Base-by-base conservation (phyloP, 139 green algal genomes). In the Chlamydomonas sphaeroides region DNA sequence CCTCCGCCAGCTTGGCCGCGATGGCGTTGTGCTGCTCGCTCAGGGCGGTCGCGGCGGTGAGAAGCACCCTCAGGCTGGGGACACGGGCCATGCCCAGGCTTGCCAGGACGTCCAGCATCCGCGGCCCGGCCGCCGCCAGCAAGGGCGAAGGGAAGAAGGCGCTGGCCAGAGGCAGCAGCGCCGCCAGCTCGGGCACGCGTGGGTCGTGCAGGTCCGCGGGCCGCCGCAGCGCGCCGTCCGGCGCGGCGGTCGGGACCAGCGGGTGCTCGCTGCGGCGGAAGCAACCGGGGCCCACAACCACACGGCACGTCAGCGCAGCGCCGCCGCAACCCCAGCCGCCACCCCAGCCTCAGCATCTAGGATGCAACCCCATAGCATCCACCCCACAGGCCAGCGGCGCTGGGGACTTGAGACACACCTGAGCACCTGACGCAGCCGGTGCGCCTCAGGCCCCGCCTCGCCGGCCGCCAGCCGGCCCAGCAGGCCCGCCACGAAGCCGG, bases 151-250 rank as follows among this genome's bases (percentile, higher is more conserved):
- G 80, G 39, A 92, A 91, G 79, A 95, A 96, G 78, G 79, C 85
- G 15, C 56, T 38, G 8, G 5, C 39, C 1, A 65, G 56, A 75
- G 93, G 88, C 49, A 96, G 78, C 51, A 96, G 71, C 26, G 59
- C 59, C 1, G 25, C 18, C 8, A 96, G 83, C 1, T 69, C 81
- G 3, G 48, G 0, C 25, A 78, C 82, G 36, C 86, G 57, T 0
- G 92, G 92, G 82, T 96, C 89, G 68, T 92, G 93, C 30, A 95
- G 79, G 30, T 79, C 53, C 21, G 30, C n/a, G 1, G 90, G 79
- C 7, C 53, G 7, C 0, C 72, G 70, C 21, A 90, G 80, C 33
- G 30, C 38, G 23, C 74, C 84, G 32, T 18, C 45, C 2, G 49
- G 8, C 2, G 56, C 72, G 20, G 49, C 41, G 10, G 84, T 75